Conservation (phyloP, 495 filamentous ascomycete genomes). For the Monascus purpureus region DNA sequence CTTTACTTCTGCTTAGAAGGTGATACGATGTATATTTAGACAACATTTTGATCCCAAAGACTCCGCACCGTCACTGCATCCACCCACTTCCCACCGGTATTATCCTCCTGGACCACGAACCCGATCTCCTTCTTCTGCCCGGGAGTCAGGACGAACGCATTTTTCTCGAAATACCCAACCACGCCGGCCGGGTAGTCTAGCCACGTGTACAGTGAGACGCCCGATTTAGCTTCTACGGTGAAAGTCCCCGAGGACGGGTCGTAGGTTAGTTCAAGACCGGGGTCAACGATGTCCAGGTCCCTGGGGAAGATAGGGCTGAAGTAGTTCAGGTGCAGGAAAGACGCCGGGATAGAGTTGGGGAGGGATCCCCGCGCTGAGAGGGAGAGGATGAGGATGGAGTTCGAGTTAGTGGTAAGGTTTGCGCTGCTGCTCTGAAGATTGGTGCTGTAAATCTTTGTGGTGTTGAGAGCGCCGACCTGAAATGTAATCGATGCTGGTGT, state of each 20-base stretch:
- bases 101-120: slow-evolving; percentile 35
- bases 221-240: slow-evolving; percentile 41
- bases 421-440: slow-evolving; percentile 26
- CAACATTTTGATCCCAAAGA: slow-evolving; percentile 44
- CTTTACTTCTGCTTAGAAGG: too few relatives aligned
- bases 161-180: slow-evolving; percentile 46
- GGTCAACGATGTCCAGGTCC: slow-evolving; percentile 41
- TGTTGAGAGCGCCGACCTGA: slow-evolving; percentile 46
- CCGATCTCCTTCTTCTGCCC: slow-evolving; percentile 37
- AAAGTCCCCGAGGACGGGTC: slow-evolving; percentile 26
- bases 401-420: slow-evolving; percentile 19
- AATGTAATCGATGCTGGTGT: slow-evolving; percentile 25
- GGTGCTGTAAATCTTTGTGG: slow-evolving; percentile 35
- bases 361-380: slow-evolving; percentile 37
- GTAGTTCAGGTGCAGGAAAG: slow-evolving; percentile 42
- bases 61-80: slow-evolving; percentile 42
- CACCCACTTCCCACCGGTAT: slow-evolving; percentile 35
- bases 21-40: too few relatives aligned
- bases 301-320: slow-evolving; percentile 40
- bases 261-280: slow-evolving; percentile 33
- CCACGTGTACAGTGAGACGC: slow-evolving; percentile 55
- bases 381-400: slow-evolving; percentile 42
- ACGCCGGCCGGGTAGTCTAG: slow-evolving; percentile 43
- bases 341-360: slow-evolving; percentile 36
- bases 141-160: slow-evolving; percentile 42